A percentile compares a stretch with the other conserved stretches of the same genome.
Conservation (phyloP, 345 rosid genomes). For the Eucalyptus pauciflora region DNA sequence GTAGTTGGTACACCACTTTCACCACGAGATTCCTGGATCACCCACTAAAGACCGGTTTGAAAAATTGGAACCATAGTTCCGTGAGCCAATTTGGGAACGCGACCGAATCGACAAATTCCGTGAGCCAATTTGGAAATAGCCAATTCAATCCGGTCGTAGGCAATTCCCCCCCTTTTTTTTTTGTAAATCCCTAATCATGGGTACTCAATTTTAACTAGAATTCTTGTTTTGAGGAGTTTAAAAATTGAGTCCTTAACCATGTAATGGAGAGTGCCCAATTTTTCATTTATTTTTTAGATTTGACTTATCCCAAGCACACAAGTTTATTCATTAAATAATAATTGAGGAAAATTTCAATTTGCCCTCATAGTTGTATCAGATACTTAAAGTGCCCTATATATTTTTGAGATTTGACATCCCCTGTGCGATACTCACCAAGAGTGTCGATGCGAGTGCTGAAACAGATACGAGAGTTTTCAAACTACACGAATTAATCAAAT, state of each 20-base stretch:
- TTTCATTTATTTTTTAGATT: neutral
- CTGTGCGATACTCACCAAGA: neutral
- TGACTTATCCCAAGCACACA: neutral
- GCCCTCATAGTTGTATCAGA: too few species aligned
- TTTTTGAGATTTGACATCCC: too few species aligned
- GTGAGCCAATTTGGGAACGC: too few species aligned
- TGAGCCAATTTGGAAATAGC: too few species aligned
- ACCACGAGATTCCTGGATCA: accelerated
- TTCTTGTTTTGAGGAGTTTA: too few species aligned
- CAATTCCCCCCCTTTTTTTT: too few species aligned
- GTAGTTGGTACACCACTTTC: too few species aligned
- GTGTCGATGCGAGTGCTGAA: neutral
- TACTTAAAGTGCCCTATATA: too few species aligned
- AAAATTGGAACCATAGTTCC: accelerated
- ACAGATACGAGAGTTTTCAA: neutral
- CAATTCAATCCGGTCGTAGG: accelerated
- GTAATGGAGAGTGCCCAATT: neutral
- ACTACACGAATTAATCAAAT: neutral
- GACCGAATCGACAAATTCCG: neutral
- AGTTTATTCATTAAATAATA: too few species aligned
- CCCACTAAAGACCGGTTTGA: too few species aligned
- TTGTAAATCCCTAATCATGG: neutral
- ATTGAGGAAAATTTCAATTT: too few species aligned
- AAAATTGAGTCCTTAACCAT: too few species aligned
- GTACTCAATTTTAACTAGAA: neutral